Base-by-base conservation (phyloP, 352 stramenopile genomes). In the Stephanocyclus meneghinianus region DNA sequence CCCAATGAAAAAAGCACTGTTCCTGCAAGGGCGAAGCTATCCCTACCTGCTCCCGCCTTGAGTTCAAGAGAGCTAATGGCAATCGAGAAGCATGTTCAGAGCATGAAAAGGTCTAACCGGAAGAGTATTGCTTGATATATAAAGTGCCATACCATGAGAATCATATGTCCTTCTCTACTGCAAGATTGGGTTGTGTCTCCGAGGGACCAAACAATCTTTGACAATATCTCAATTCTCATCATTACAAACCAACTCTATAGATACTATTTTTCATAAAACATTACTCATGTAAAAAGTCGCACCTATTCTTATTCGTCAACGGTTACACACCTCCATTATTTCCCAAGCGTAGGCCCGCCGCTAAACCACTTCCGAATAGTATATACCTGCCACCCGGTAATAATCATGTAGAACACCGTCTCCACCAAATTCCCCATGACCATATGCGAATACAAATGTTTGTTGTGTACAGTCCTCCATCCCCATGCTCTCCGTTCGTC, bases 311-410 rank as follows among this genome's bases (percentile, higher is more conserved):
- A 53, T 53, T 6, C 13, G 6, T 15, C n/a, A 16, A 16, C 45
- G 6, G 13, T 11, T 16, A 53, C 13, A 53, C 13, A 21, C 10
- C 13, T 53, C 5, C 13, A 40, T 73, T 87, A 92, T 57, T 83
- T 70, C 7, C 82, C 84, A 29, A 92, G 71, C 0, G 67, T 62
- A 13, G 84, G 82, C 8, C 78, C 81, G 44, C 77, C 85, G 65
- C 75, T 81, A 72, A 92, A 92, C 87, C 87, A 92, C 67, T 81
- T 87, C 15, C 87, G 80, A 78, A 92, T 89, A 1, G 87, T 91
- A 74, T 88, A 90, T 11, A 92, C 74, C 79, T 92, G 87, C 67
- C 74, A 90, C 26, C 85, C 84, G n/a, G 83, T 91, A 63, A 92
- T 84, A 30, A 65, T 65, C 78, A 90, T 90, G 59, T 89, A 92